A percentile compares a stretch with the other conserved stretches of the same genome.
These are phyloP conservation scores for Talaromyces atroroseus DNA, from an alignment of 2,329 filamentous ascomycete species.

Conservation along the genomic window DNA sequence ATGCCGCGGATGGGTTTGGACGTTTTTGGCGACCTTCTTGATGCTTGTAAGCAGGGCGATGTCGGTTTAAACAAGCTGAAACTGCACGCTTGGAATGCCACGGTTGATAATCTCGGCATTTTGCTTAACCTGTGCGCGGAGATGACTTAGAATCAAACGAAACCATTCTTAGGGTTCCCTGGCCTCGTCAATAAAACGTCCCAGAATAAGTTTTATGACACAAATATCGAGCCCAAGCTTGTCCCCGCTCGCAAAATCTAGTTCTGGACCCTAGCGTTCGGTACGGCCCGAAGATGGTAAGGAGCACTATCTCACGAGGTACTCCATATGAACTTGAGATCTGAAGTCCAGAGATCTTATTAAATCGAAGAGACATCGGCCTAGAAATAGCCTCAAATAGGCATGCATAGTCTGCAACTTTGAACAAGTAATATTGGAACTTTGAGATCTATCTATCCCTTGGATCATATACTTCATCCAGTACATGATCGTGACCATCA, in stretches of 20 bases:
- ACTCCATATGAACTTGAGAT: too few species aligned
- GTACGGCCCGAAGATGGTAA: neutral
- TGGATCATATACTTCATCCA: too few species aligned
- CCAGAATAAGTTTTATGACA: too few species aligned
- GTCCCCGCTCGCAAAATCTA: too few species aligned
- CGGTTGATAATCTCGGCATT: neutral
- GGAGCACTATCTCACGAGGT: too few species aligned
- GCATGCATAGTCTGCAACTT: neutral
- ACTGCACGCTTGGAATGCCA: conserved; percentile 3
- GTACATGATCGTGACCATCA: too few species aligned
- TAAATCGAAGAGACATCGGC: neutral
- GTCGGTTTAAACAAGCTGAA: neutral
- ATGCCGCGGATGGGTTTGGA: conserved; percentile 2
- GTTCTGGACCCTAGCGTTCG: too few species aligned
- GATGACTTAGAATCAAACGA: neutral
- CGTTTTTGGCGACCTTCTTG: conserved; percentile 6
- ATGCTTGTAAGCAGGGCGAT: conserved; percentile 1
- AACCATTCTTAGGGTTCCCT: neutral
- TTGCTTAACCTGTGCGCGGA: conserved; percentile 1
- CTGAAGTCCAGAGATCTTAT: too few species aligned
- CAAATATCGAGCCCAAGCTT: neutral
- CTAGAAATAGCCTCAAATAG: neutral
- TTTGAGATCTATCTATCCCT: too few species aligned
- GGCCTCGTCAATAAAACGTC: too few species aligned
- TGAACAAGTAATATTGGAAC: too few species aligned